Evolutionary conservation across 1,284 basidiomycete species (phyloP).

Genomic region (Apiotrichum veenhuisii): DNA sequence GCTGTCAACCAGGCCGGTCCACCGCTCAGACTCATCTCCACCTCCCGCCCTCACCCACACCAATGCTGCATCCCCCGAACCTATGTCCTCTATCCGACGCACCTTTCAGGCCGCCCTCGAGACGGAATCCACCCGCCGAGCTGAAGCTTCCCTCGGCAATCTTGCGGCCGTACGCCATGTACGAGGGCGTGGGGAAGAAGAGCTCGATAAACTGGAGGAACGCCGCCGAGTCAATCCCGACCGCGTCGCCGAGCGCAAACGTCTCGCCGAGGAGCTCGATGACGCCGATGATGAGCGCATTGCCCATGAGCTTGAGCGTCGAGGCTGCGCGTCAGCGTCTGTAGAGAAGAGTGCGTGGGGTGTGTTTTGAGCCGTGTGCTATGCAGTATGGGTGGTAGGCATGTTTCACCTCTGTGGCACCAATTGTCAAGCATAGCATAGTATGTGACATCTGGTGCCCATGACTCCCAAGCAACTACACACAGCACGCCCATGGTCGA

Average conservation of each 20-base stretch:
- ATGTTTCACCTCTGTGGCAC: too few species aligned
- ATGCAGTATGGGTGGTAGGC: too few species aligned
- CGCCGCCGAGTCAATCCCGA: slow-evolving; percentile 27
- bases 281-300: slow-evolving; percentile 36
- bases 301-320: slow-evolving; percentile 41
- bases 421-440: too few species aligned
- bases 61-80: too few species aligned
- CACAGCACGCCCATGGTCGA: too few species aligned
- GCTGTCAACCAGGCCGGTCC: too few species aligned
- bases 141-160: slow-evolving; percentile 36
- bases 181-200: slow-evolving; percentile 37
- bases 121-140: slow-evolving; percentile 28
- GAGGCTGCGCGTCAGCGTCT: slow-evolving; percentile 26
- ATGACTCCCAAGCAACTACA: too few species aligned
- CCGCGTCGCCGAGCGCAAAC: slow-evolving; percentile 36
- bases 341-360: neutral
- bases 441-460: too few species aligned
- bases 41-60: too few species aligned
- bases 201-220: slow-evolving; percentile 27
- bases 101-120: slow-evolving; percentile 41
- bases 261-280: slow-evolving; percentile 41
- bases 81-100: slow-evolving; percentile 6
- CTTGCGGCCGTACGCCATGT: slow-evolving; percentile 39
- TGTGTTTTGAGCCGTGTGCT: too few species aligned
- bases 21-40: too few species aligned